These are phyloP conservation scores for Acanthamoeba lenticulata DNA, from an alignment of 208 protist species.

Conservation along the genomic window DNA sequence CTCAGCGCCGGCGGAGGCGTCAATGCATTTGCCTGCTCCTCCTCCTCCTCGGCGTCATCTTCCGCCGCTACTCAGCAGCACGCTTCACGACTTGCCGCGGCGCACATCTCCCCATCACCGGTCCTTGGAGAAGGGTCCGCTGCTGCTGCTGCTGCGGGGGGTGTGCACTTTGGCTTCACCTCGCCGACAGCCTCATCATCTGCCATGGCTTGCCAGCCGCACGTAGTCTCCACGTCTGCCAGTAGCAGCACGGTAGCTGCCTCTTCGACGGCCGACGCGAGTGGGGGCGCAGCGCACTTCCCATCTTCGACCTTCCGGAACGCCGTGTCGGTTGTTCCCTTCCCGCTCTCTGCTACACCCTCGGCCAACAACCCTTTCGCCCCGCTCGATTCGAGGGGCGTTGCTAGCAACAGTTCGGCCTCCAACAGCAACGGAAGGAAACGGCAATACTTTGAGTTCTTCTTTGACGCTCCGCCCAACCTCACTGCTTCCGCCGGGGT, in stretches of 20 bases:
- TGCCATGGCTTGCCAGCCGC: background rate
- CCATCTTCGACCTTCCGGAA: background rate
- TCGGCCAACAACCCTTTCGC: background rate
- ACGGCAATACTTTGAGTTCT: slow-evolving; percentile 54
- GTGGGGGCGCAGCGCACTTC: slow-evolving; percentile 17
- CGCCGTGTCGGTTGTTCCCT: background rate
- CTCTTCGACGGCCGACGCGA: background rate
- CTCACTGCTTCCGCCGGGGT: background rate
- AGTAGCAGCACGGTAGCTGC: no score
- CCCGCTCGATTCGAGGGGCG: no score
- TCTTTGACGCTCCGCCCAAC: slow-evolving; percentile 35
- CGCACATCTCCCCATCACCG: no score
- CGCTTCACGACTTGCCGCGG: background rate
- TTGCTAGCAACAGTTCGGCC: no score
- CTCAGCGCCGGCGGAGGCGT: background rate
- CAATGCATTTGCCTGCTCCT: background rate
- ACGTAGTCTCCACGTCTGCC: no score
- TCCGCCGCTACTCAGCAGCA: no score
- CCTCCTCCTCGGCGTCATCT: background rate
- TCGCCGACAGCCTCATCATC: no score
- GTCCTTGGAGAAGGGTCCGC: background rate
- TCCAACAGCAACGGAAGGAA: background rate
- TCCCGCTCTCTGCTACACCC: background rate
- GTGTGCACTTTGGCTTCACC: background rate
- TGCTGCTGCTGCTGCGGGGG: background rate